Base-by-base conservation (phyloP, 2,329 filamentous ascomycete species). In the Ophiostoma ulmi region DNA sequence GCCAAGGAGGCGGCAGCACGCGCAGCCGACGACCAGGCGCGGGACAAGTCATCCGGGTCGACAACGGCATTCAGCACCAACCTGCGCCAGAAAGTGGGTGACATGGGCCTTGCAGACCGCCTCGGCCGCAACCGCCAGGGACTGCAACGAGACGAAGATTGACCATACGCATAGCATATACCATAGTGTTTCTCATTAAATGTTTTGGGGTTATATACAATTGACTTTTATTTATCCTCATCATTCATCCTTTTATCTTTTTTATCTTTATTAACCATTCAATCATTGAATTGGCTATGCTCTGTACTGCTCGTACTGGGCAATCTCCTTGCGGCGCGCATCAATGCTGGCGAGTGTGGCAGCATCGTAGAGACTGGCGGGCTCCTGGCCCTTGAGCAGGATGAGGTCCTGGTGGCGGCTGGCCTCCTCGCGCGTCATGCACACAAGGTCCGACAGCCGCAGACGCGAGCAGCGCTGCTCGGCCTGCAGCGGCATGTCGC, bases 381-480 rank as follows among this genome's bases (percentile, higher is more conserved):
- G 82, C 10, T 78, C 80, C 80, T 89, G 91, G 1, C 84, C 86
- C 0, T 87, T 91, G 75, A 87, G 89, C 64, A 98, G 82, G 1
- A 98, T 85, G 76, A 92, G 84, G 78, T 89, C 91, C 78, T 96
- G 92, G 79, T 99, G 95, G 72, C 86, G 84, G 20, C 84, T 81
- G 3, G 91, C 92, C 80, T 97, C 94, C 73, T 97, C 94, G 78
- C 94, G 97, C 0, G 94, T 97, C 92, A 97, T 92, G 75, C 91
- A 91, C 0, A 97, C 93, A 72, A 97, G 78, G 65, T 97, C 90
- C 38, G 85, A 84, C 75, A 94, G 80, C 41, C 83, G 80, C 5
- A 98, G 75, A 2, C 84, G 86, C n/a, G 91, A 89, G 65, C 85
- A 88, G 77, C 91, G 96, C 78, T 98, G 94, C 31, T 89, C 88